Evolutionary conservation across 805 yeast genomes (phyloP).

Genomic region (Saccharomyces eubayanus): DNA sequence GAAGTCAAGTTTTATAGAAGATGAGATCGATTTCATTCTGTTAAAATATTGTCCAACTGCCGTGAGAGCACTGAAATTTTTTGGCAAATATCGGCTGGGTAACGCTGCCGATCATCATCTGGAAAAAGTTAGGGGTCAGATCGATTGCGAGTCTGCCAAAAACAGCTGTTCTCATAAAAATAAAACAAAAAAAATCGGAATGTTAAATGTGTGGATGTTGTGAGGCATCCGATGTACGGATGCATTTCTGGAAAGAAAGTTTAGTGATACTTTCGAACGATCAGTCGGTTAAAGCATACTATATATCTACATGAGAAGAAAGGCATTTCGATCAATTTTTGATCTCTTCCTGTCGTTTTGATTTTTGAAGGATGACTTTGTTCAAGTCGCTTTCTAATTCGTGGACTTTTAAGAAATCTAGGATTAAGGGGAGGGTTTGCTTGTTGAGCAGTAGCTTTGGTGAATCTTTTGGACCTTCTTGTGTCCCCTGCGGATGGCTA

Average conservation of each 20-base stretch:
- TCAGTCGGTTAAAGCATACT: neutral
- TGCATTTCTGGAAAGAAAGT: neutral
- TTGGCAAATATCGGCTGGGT: neutral
- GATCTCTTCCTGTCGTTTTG: neutral
- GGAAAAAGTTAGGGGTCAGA: neutral
- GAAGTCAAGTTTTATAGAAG: neutral
- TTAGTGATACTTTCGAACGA: neutral
- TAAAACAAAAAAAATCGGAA: neutral
- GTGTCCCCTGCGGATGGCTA: neutral
- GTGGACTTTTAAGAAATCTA: conserved; percentile 38
- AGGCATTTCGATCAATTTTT: neutral
- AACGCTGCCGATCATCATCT: neutral
- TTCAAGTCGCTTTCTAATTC: conserved; percentile 37
- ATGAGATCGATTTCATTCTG: neutral
- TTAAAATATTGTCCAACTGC: neutral
- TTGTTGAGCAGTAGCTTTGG: conserved; percentile 33
- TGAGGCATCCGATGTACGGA: neutral
- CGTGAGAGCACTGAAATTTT: neutral
- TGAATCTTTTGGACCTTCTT: neutral
- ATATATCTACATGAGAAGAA: neutral
- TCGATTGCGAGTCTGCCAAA: neutral
- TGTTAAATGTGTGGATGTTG: neutral
- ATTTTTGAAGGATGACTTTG: conserved; percentile 50
- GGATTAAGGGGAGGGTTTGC: conserved; percentile 39
- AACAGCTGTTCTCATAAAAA: neutral